These are phyloP conservation scores for Arthrobotrys iridis DNA, from an alignment of 2,329 filamentous ascomycete genomes.

Conservation along the genomic window DNA sequence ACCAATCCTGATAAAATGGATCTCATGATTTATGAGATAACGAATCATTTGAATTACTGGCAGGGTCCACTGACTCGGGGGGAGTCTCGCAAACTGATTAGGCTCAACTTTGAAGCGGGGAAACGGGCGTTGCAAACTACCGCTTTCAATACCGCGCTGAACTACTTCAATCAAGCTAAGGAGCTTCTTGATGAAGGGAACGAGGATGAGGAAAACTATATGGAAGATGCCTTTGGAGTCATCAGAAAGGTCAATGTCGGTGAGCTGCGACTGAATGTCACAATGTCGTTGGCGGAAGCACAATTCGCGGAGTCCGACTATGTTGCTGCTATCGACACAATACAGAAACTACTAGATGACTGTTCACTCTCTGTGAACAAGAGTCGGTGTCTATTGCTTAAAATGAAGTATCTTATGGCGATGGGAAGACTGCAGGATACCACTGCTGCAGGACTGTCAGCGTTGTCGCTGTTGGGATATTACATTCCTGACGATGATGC, in stretches of 20 bases:
- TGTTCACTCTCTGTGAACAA: constrained; percentile 57
- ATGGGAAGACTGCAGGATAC: constrained; percentile 58
- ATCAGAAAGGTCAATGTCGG: constrained; percentile 54
- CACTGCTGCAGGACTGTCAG: constrained; percentile 57
- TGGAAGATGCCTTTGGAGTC: constrained; percentile 47
- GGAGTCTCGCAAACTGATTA: constrained; percentile 57
- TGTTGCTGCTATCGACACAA: constrained; percentile 56
- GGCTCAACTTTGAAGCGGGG: constrained; percentile 57
- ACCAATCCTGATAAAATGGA: constrained; percentile 55
- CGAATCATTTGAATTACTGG: constrained; percentile 59
- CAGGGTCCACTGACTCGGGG: constrained; percentile 56
- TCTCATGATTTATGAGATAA: constrained; percentile 58
- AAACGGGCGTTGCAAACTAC: constrained; percentile 58
- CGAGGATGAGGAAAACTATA: constrained; percentile 55
- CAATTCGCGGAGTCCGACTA: constrained; percentile 58
- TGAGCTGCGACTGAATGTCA: constrained; percentile 57
- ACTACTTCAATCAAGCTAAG: constrained; percentile 57
- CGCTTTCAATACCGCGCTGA: constrained; percentile 57
- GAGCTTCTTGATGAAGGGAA: constrained; percentile 56
- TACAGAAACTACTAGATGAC: constrained; percentile 56
- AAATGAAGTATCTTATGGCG: constrained; percentile 59
- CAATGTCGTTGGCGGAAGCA: constrained; percentile 57
- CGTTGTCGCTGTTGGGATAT: constrained; percentile 57
- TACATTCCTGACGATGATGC: constrained; percentile 57
- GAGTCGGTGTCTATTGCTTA: constrained; percentile 57